Evolutionary conservation across 352 stramenopile genomes (phyloP), one percentile per base, ranked within the genome.

Genomic region (Globisporangium yorkense): DNA sequence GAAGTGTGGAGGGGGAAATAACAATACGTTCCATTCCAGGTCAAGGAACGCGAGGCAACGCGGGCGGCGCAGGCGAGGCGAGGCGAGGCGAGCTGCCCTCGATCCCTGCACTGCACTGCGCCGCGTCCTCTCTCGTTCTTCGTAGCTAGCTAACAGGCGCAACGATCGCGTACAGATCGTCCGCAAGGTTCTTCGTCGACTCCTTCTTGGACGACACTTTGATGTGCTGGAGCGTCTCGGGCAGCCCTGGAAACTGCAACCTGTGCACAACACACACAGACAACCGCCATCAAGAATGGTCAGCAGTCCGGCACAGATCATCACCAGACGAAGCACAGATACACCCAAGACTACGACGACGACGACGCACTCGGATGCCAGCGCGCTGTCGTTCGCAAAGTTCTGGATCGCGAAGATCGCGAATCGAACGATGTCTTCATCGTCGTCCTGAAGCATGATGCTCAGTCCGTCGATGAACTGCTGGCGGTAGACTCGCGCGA

Each of bases 351-450:
- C 24, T 2, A 49, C n/a, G 4, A 8, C 8, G 8, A 29, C 20
- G 21, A 54, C 12, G 2, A 81, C 74, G 54, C 62, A 86, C 74
- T 71, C 59, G 47, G 79, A 71, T 59, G 77, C 65, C 8, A 75
- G 58, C 15, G 66, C 63, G 29, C 72, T 53, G 59, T 89, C 81
- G 51, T 80, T 57, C 29, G 74, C 75, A 44, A 89, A 89, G 56
- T 78, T 86, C 54, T 89, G 62, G 43, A 92, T 88, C 40, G 67
- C 70, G 64, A 73, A 89, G 56, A 92, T 85, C 39, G 77, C 81
- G 53, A 88, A 89, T 21, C 81, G 81, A 15, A 88, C 67, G 41
- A 89, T 83, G 57, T 92, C 77, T 59, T 92, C 79, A 56, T 88
- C 76, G 24, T 84, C 66, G 59, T 87, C 77, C 45, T 75, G 70